Evolutionary conservation across 2,329 filamentous ascomycete species (phyloP).

Genomic region (Hymenoscyphus linearis): DNA sequence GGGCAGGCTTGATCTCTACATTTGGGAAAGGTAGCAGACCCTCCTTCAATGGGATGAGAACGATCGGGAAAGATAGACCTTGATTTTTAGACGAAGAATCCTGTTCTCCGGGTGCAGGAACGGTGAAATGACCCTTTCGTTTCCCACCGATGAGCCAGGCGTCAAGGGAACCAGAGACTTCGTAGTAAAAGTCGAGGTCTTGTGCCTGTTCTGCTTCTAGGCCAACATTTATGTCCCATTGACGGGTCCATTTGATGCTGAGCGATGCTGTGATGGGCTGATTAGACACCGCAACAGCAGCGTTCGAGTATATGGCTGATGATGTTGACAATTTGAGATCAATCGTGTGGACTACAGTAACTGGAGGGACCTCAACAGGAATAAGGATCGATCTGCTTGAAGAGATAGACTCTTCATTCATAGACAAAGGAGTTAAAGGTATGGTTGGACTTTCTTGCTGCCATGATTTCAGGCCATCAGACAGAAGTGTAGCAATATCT

Average conservation of each 20-base stretch:
- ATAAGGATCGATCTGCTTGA: conserved; percentile 68
- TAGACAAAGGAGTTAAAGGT: conserved; percentile 19
- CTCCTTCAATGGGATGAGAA: conserved; percentile 74
- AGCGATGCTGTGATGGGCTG: conserved; percentile 61
- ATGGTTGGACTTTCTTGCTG: conserved; percentile 22
- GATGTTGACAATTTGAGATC: conserved; percentile 51
- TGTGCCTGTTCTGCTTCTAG: conserved; percentile 18
- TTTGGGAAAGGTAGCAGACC: conserved; percentile 73
- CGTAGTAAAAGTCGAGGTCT: conserved; percentile 74
- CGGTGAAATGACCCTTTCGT: conserved; percentile 71
- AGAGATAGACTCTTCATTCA: conserved; percentile 25
- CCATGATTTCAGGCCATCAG: conserved; percentile 25
- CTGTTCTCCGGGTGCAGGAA: conserved; percentile 41
- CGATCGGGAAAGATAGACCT: conserved; percentile 53
- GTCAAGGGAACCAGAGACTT: conserved; percentile 68
- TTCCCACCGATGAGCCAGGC: conserved; percentile 83
- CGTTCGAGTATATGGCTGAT: conserved; percentile 32
- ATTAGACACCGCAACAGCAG: conserved; percentile 50
- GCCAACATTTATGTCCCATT: conserved; percentile 49
- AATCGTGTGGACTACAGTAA: conserved; percentile 78
- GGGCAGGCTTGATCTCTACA: conserved; percentile 69
- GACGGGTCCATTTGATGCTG: conserved; percentile 55
- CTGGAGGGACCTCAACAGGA: conserved; percentile 80
- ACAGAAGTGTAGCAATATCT: conserved; percentile 25
- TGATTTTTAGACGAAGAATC: conserved; percentile 41